Conservation (phyloP, 768 basidiomycete species). For the Austroboletus eburneus region DNA sequence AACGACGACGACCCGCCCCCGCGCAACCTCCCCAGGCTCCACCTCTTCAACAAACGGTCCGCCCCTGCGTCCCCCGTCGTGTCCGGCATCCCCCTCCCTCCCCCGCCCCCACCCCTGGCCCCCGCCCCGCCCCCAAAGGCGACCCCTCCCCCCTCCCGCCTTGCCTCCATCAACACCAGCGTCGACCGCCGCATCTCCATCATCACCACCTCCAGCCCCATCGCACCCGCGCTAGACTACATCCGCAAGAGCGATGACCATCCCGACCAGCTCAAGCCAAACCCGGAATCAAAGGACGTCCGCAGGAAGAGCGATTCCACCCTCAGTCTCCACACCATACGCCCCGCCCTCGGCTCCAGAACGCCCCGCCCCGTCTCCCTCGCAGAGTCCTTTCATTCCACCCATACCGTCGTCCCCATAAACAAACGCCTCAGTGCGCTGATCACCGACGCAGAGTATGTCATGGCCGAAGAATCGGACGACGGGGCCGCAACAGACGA, state of each 20-base stretch:
- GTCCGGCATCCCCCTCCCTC: constrained; percentile 28
- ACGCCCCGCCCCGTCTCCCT: constrained; percentile 72
- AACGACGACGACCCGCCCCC: too few relatives aligned
- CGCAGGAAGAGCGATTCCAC: constrained; percentile 84
- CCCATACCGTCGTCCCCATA: constrained; percentile 63
- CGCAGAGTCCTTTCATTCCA: constrained; percentile 73
- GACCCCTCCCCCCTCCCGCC: constrained; percentile 20
- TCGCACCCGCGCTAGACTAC: constrained; percentile 55
- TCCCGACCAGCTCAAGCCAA: constrained; percentile 19
- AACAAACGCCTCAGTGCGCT: constrained; percentile 67
- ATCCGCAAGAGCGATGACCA: constrained; percentile 41
- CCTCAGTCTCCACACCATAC: constrained; percentile 70
- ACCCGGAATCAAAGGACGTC: constrained; percentile 57
- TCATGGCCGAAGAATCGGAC: constrained; percentile 62
- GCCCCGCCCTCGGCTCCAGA: constrained; percentile 46
- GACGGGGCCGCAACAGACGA: constrained; percentile 27
- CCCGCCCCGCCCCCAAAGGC: constrained; percentile 15
- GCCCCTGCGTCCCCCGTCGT: constrained; percentile 31
- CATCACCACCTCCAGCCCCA: constrained; percentile 50
- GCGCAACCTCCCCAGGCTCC: too few relatives aligned
- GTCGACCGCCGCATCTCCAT: constrained; percentile 45
- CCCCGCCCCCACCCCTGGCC: constrained; percentile 39
- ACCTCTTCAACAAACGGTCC: constrained; percentile 41
- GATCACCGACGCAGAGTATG: constrained; percentile 62
- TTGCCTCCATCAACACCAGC: constrained; percentile 17